phyloP scores from a whole-genome alignment of 192 early-diverging fungal species.

The Coemansia sp. region DNA sequence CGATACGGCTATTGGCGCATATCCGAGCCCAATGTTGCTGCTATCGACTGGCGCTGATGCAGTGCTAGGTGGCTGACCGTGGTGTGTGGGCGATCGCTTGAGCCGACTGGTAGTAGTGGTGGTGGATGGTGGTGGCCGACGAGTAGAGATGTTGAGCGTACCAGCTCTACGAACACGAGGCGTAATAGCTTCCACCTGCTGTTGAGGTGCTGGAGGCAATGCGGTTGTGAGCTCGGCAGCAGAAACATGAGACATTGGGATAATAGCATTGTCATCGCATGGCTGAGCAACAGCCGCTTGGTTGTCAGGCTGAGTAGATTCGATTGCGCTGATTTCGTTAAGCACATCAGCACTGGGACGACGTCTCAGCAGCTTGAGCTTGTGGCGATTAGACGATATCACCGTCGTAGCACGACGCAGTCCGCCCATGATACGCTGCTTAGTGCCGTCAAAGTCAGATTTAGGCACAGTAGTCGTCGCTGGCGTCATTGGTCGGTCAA shows the following conservation, averaged over 20 bases:
- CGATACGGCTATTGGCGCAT: constrained; percentile 42
- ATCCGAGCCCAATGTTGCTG: background rate
- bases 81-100: background rate
- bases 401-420: constrained; percentile 19
- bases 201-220: background rate
- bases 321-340: background rate
- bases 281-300: background rate
- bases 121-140: background rate
- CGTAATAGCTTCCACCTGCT: background rate
- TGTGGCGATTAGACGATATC: background rate
- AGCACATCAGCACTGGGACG: background rate
- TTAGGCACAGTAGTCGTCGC: background rate
- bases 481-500: background rate
- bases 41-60: background rate
- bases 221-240: background rate
- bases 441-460: background rate
- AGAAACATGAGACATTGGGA: background rate
- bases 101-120: background rate
- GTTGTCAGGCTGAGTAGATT: background rate
- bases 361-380: background rate
- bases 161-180: background rate
- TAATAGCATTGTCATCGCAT: background rate
- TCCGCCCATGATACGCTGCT: constrained; percentile 23
- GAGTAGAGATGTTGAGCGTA: background rate
- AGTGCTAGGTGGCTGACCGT: background rate